Evolutionary conservation across 495 filamentous ascomycete species (phyloP), one percentile per base, ranked within the genome.

Genomic region (Aspergillus haitiensis): DNA sequence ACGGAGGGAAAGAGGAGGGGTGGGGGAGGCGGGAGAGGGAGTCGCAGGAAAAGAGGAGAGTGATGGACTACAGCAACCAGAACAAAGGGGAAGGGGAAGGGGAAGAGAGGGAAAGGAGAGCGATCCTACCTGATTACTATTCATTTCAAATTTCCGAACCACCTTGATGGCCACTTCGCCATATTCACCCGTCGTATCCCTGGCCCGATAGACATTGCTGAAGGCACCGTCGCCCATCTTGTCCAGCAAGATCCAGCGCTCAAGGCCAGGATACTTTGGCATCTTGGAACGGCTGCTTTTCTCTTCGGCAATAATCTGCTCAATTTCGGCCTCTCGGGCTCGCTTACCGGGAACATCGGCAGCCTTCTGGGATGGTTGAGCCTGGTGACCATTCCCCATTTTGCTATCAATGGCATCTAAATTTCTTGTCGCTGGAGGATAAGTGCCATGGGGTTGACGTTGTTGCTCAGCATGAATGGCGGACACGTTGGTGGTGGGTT

Each of bases 161-260:
- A 98, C 94, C 70, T 98, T 98, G 82, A 98, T 98, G 46, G 94
- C 94, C 13, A 94, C 92, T 67, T 98, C 89, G 44, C 84, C 86
- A 42, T 81, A 81, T 53, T 87, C 77, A 18, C 87, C 86, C 5
- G 75, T 78, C 35, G 77, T 80, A 72, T 98, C 95, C 58, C 79
- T 81, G 15, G 95, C 94, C 4, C 90, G 86, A 72, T 97, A 98
- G 56, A 98, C 94, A 61, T 98, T 98, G 80, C 93, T 97, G 81
- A 98, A 98, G 45, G 94, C 94, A 52, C 94, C 94, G 66, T 98
- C 94, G 54, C 94, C 94, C 94, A 98, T 98, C 81, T 98, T 98
- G 74, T 98, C 93, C 40, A 96, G 6, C 44, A 98, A 72, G 55
- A 88, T 85, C 88, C 89, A 98, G 64, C 94, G 81, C 59, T 98